Base-by-base conservation (phyloP, 1,284 basidiomycete species). In the Coriolopsis trogii region DNA sequence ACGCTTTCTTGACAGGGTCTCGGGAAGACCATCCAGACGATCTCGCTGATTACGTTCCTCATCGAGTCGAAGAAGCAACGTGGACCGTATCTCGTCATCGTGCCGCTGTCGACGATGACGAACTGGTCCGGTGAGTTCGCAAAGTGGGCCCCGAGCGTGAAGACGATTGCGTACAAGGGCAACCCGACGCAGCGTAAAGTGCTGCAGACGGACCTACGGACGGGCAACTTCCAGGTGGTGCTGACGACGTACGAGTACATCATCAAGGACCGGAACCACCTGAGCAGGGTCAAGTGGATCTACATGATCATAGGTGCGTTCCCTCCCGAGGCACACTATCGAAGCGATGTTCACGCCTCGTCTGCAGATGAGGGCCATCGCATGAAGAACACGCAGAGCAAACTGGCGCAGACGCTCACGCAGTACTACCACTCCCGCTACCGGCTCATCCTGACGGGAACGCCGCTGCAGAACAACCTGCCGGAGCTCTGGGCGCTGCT, bases 231-330 rank as follows among this genome's bases (percentile, higher is more conserved):
- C 81, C 95, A 99, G 68, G 97, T 99, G 20, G 76, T 98, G 53
- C 73, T 99, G 49, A 99, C 97, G 13, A 99, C 97, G 0, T 99
- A 98, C 72, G 97, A 99, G 71, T 99, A 98, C 68, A 96, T 99
- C 71, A 97, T 98, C 80, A 98, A 98, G 77, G 97, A 99, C 72
- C 85, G 94, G 15, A 91, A 91, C 1, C 73, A 93, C 56, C 79
- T 99, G 41, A 85, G 87, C 67, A 94, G 95, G 74, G 86, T 96
- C 68, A 95, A 95, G 70, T 99, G 97, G 97, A 75, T 98, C 18
- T 95, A 97, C 70, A 97, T 98, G 89, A 98, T 99, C 70, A 97
- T 99, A 61, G 89, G 89, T 89, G 51, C 50, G 83, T 69, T 23
- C 4, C 31, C 34, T 50, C 39, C 15, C 33, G 9, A 3, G 9